A percentile compares a stretch with the other conserved stretches of the same genome.
These are phyloP conservation scores for Phytophthora hibernalis DNA, from an alignment of 352 stramenopile species.

Conservation along the genomic window DNA sequence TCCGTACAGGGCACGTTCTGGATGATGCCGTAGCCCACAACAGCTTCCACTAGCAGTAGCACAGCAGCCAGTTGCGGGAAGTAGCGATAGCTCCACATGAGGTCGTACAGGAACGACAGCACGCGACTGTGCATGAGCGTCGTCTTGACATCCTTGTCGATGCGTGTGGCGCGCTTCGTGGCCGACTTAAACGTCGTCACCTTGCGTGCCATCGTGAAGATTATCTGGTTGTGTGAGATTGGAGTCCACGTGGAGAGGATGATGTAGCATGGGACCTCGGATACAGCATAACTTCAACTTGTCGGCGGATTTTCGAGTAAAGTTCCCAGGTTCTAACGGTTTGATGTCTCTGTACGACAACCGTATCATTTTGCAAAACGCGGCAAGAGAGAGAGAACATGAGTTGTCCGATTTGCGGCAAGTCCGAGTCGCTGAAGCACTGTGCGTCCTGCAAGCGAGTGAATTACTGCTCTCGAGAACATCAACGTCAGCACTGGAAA, in stretches of 20 bases:
- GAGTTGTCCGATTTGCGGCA: slow-evolving; percentile 19
- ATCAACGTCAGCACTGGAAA: slow-evolving; percentile 26
- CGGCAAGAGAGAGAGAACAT: too few relatives aligned
- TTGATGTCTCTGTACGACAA: background rate
- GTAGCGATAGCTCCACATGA: slow-evolving; percentile 91
- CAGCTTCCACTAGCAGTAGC: slow-evolving; percentile 65
- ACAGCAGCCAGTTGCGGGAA: slow-evolving; percentile 67
- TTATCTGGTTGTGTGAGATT: slow-evolving; percentile 4
- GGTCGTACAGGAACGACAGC: slow-evolving; percentile 79
- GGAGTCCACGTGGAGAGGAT: slow-evolving; percentile 27
- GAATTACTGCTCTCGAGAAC: slow-evolving; percentile 15
- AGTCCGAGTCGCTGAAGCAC: slow-evolving; percentile 5
- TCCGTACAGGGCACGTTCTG: slow-evolving; percentile 76
- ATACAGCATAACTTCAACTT: slow-evolving; percentile 17
- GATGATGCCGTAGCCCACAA: slow-evolving; percentile 82
- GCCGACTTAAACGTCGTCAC: slow-evolving; percentile 24
- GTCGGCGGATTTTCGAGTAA: background rate
- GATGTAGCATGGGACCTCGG: slow-evolving; percentile 5
- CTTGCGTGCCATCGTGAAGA: slow-evolving; percentile 40
- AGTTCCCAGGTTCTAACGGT: background rate
- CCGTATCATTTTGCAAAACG: background rate
- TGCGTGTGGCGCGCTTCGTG: slow-evolving; percentile 64
- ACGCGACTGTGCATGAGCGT: slow-evolving; percentile 70
- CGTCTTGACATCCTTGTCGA: slow-evolving; percentile 90
- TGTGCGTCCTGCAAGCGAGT: slow-evolving; percentile 18